Evolutionary conservation across 1,139 yeast species (phyloP).

Genomic region (Dujonia santamariae): DNA sequence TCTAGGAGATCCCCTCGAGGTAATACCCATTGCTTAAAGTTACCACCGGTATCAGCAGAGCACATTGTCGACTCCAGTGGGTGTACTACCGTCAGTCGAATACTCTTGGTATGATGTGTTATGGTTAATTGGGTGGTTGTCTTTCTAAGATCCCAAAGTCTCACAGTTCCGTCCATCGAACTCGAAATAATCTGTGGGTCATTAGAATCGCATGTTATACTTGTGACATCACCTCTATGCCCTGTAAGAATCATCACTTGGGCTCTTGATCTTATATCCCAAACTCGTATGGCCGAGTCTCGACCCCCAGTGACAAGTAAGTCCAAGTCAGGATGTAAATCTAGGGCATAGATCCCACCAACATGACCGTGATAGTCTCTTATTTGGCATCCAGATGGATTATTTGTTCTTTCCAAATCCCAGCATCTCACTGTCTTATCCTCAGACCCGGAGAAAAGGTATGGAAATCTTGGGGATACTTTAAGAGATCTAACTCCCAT

Average conservation of each 20-base stretch:
- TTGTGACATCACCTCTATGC: slow-evolving; percentile 72
- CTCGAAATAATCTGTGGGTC: slow-evolving; percentile 88
- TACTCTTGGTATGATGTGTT: slow-evolving; percentile 83
- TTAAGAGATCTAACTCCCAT: slow-evolving; percentile 83
- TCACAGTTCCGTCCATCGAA: slow-evolving; percentile 80
- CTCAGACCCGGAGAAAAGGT: slow-evolving; percentile 88
- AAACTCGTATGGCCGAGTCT: slow-evolving; percentile 80
- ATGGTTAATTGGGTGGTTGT: slow-evolving; percentile 47
- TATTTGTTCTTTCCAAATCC: slow-evolving; percentile 87
- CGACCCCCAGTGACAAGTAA: slow-evolving; percentile 87
- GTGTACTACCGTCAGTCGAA: slow-evolving; percentile 69
- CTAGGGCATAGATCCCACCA: slow-evolving; percentile 82
- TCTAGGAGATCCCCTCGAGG: slow-evolving; percentile 70
- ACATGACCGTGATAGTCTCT: slow-evolving; percentile 93
- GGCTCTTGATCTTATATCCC: slow-evolving; percentile 87
- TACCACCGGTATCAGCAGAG: slow-evolving; percentile 78
- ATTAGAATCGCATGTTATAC: slow-evolving; percentile 61
- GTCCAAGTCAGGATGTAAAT: slow-evolving; percentile 84
- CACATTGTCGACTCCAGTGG: slow-evolving; percentile 70
- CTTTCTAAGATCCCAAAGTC: slow-evolving; percentile 74
- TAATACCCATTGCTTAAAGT: slow-evolving; percentile 76
- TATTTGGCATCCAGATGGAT: slow-evolving; percentile 50
- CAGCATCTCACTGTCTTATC: slow-evolving; percentile 95
- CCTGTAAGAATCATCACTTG: slow-evolving; percentile 80
- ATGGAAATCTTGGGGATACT: slow-evolving; percentile 75